Base-by-base conservation (phyloP, 352 stramenopile genomes). In the Phytophthora melonis region DNA sequence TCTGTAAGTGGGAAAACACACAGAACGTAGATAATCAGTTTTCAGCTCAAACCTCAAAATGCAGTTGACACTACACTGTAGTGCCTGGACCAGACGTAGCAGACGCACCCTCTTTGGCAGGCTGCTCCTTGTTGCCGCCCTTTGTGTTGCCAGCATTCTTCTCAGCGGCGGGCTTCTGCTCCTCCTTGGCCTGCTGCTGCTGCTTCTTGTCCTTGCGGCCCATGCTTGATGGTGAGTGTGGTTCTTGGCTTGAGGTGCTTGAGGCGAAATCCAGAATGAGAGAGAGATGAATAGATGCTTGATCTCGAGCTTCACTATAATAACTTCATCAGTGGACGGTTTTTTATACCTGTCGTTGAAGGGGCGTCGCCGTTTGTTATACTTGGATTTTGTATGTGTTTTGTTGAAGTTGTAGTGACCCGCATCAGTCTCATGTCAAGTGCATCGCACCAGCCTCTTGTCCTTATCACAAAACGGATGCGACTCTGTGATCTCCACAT, bases 131-230 rank as follows among this genome's bases (percentile, higher is more conserved):
- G 49, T 76, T 76, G 50, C 63, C 49, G 9, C 55, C 68, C 56
- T 72, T 76, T 16, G 19, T 41, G 16, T 64, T 66, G 30, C 25
- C 69, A 43, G 64, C 64, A 54, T 71, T 72, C 58, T 77, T 77
- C 58, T 77, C 63, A 2, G 57, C 68, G 13, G 55, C 57, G 21
- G 64, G 52, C 34, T 73, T 77, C 5, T 55, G 25, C 13, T 71
- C 66, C 14, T 72, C 49, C 39, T 59, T 62, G 36, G 32, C n/a
- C 65, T 72, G 64, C 52, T 66, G 53, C 56, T 32, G 30, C 30
- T 74, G 68, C 43, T 63, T 65, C 55, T 68, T 80, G 60, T 80
- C 74, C 61, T 80, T 82, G 64, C 72, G 75, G 57, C 43, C 72
- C 75, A 82, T 82, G 10, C 39, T 72, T 47, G 11, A 7, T 18